Evolutionary conservation across 2,329 filamentous ascomycete genomes (phyloP).

Genomic region (Lojkania enalia): DNA sequence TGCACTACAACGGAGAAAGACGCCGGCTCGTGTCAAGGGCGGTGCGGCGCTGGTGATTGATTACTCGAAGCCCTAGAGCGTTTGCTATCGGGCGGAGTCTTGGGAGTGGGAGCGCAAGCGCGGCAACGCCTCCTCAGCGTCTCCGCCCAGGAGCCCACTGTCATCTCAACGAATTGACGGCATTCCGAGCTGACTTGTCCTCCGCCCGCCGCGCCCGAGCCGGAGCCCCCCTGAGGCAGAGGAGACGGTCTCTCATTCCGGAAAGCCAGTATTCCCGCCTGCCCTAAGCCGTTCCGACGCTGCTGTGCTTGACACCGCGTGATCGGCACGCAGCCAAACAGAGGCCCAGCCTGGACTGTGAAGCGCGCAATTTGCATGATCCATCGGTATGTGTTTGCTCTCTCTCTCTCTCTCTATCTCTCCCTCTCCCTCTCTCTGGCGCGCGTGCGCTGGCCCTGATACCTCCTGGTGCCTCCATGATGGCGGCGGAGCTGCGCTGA

Average conservation of each 20-base stretch:
- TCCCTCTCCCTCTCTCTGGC: neutral
- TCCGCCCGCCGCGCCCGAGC: constrained; percentile 28
- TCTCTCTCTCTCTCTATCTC: constrained; percentile 6
- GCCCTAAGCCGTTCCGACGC: constrained; percentile 32
- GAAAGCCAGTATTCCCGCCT: constrained; percentile 38
- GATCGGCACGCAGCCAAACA: constrained; percentile 46
- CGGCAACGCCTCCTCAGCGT: neutral
- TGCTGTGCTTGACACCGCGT: constrained; percentile 26
- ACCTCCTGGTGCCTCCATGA: constrained; percentile 14
- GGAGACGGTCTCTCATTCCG: constrained; percentile 36
- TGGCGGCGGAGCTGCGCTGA: constrained; percentile 4
- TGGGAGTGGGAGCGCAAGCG: no score
- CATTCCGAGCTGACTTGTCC: constrained; percentile 46
- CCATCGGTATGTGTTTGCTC: constrained; percentile 40
- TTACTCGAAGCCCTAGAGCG: no score
- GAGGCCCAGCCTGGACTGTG: constrained; percentile 41
- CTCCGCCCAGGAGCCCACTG: neutral
- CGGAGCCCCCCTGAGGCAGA: constrained; percentile 36
- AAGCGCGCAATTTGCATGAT: constrained; percentile 46
- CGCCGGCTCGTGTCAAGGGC: no score
- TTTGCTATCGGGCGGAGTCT: no score
- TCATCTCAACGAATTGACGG: constrained; percentile 28
- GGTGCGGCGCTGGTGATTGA: no score
- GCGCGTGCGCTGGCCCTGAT: constrained; percentile 4
- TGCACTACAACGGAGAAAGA: no score